Percentiles rank a stretch among this genome's conserved stretches.
These are phyloP conservation scores for Metahyphopichia silvanorum DNA, from an alignment of 805 yeast species.

Conservation along the genomic window DNA sequence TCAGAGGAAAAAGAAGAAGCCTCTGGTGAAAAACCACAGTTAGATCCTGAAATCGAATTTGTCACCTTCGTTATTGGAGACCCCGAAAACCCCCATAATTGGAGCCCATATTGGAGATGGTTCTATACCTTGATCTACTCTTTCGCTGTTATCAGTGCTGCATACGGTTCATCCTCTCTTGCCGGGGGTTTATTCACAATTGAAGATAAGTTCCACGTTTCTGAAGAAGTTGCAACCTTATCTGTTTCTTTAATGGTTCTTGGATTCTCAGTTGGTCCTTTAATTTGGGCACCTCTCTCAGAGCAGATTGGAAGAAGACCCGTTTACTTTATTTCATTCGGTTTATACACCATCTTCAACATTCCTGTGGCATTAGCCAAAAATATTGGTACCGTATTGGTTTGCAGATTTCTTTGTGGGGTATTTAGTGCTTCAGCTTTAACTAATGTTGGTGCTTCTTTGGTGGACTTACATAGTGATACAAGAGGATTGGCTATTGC, in stretches of 20 bases:
- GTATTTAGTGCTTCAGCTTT: constrained; percentile 81
- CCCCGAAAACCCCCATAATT: constrained; percentile 88
- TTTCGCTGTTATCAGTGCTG: constrained; percentile 78
- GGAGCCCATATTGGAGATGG: constrained; percentile 62
- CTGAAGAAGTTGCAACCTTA: constrained; percentile 73
- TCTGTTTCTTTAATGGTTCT: constrained; percentile 84
- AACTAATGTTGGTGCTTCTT: constrained; percentile 85
- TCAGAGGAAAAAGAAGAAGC: constrained; percentile 19
- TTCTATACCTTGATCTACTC: constrained; percentile 66
- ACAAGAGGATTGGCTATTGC: constrained; percentile 89
- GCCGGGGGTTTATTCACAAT: constrained; percentile 80
- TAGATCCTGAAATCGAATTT: constrained; percentile 72
- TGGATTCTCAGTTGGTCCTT: constrained; percentile 85
- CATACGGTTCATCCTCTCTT: constrained; percentile 89
- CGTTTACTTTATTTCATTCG: constrained; percentile 74
- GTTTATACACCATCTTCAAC: constrained; percentile 73
- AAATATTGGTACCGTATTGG: constrained; percentile 76
- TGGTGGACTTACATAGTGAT: constrained; percentile 82
- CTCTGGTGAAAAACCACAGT: constrained; percentile 4
- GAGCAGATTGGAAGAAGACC: constrained; percentile 86
- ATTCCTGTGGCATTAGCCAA: constrained; percentile 85
- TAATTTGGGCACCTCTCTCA: constrained; percentile 84
- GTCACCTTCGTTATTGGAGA: constrained; percentile 79
- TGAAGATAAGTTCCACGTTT: constrained; percentile 62
- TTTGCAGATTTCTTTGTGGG: constrained; percentile 84